A percentile compares a stretch with the other conserved stretches of the same genome.
Evolutionary conservation across 345 rosid genomes (phyloP).

Genomic region (Luvunga scandens): DNA sequence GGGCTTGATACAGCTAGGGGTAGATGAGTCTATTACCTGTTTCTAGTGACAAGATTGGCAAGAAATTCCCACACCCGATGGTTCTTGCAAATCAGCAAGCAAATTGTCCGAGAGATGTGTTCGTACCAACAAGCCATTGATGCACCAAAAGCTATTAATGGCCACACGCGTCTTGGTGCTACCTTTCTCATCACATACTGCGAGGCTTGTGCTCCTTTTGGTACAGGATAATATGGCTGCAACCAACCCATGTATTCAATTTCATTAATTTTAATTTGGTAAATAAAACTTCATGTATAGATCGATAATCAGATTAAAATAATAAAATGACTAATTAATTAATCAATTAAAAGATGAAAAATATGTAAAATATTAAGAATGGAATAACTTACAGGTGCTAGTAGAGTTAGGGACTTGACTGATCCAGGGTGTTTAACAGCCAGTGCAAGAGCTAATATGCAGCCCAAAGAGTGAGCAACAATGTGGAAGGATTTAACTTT

Average conservation of each 20-base stretch:
- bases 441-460: slow-evolving; percentile 92
- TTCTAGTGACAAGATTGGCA: slow-evolving; percentile 66
- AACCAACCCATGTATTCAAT: neutral
- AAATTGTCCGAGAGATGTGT: slow-evolving; percentile 78
- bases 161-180: slow-evolving; percentile 92
- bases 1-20: neutral
- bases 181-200: slow-evolving; percentile 78
- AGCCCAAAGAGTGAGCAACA: slow-evolving; percentile 98
- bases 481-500: slow-evolving; percentile 83
- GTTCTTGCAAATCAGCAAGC: slow-evolving; percentile 84
- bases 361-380: neutral
- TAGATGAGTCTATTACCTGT: slow-evolving; percentile 63
- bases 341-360: neutral
- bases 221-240: slow-evolving; percentile 87
- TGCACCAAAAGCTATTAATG: slow-evolving; percentile 73
- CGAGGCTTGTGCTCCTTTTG: slow-evolving; percentile 66
- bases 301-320: no score
- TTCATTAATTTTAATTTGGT: no score
- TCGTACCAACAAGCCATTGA: slow-evolving; percentile 97
- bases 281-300: no score
- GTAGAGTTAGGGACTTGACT: slow-evolving; percentile 80
- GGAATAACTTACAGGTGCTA: slow-evolving; percentile 71
- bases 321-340: neutral
- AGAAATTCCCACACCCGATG: slow-evolving; percentile 89
- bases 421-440: slow-evolving; percentile 77